Evolutionary conservation across 768 basidiomycete genomes (phyloP).

Genomic region (Suillus occidentalis): DNA sequence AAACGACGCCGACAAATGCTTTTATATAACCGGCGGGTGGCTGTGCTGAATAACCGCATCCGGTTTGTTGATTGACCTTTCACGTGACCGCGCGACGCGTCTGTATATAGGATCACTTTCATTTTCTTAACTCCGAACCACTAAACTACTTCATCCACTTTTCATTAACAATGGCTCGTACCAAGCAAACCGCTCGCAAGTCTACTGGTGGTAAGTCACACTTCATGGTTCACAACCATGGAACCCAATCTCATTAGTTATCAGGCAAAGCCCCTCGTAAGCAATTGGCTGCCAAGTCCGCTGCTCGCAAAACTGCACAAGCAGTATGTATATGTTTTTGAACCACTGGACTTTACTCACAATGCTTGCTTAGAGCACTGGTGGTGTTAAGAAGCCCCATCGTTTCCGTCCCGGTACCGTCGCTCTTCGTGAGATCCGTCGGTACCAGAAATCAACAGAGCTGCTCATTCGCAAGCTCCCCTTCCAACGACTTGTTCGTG

Average conservation of each 20-base stretch:
- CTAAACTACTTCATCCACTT: conserved; percentile 4
- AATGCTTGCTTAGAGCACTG: conserved; percentile 48
- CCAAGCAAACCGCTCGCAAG: conserved; percentile 77
- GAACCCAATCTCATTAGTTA: not conserved
- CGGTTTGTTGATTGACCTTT: conserved; percentile 22
- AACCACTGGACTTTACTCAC: not conserved
- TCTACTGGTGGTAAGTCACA: conserved; percentile 64
- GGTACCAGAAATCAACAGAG: conserved; percentile 89
- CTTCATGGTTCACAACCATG: not conserved
- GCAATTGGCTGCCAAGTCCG: conserved; percentile 66
- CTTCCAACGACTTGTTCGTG: conserved; percentile 87
- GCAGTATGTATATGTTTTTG: conserved; percentile 37
- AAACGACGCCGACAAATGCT: conserved; percentile 9
- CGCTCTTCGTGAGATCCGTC: conserved; percentile 85
- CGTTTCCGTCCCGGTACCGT: conserved; percentile 83
- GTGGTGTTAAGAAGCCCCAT: conserved; percentile 95
- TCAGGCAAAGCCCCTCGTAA: conserved; percentile 66
- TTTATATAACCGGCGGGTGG: conserved; percentile 29
- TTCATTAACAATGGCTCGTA: conserved; percentile 63
- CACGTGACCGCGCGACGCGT: conserved; percentile 34
- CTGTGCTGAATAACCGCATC: conserved; percentile 29
- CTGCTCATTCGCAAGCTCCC: conserved; percentile 85
- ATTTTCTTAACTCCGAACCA: not conserved
- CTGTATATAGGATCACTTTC: conserved; percentile 12
- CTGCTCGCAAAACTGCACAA: conserved; percentile 53